Base-by-base conservation (phyloP, 1,139 yeast species). In the Lodderomyces margitis region DNA sequence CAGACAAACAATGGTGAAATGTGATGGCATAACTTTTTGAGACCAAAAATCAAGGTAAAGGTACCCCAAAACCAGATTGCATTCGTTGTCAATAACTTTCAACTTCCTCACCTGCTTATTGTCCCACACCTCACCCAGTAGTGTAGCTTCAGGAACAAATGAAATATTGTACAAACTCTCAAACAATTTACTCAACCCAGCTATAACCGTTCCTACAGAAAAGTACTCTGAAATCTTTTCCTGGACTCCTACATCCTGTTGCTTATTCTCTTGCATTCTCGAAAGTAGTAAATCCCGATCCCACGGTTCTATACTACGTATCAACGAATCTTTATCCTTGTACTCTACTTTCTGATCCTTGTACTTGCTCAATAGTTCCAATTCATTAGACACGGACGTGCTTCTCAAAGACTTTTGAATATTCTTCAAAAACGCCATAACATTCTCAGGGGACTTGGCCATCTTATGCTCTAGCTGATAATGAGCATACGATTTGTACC, bases 1-100 rank as follows among this genome's bases (percentile, higher is more conserved):
- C 36, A 96, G 88, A 57, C 98, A 92, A 44, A 94, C 91, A n/a
- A 92, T 88, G 0, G 98, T 92, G 62, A 88, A 94, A 64, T 92
- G 99, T 0, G 98, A 95, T 1, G 98, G 97, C 47, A 66, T 57
- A 3, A 71, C 77, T 46, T 70, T 71, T 14, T 66, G 59, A 6
- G 74, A 66, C 76, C 77, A 72, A 45, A 71, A 71, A 49, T 72
- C 78, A 36, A 71, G 56, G 47, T 72, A 72, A 38, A 72, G 56
- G 46, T 58, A 68, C 0, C 78, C 78, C 41, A 72, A 52, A 5
- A 55, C 56, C 41, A 57, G 54, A 9, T 61, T 43, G 4, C 49
- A 45, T n/a, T 52, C 44, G 19, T 53, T 48, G 46, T 71, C 75
- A 37, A 55, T 58, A 10, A 88, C 96, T 47, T 84, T 80, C 25